Percentiles rank a stretch among this genome's conserved stretches.
Conservation (phyloP, 2,329 filamentous ascomycete genomes). For the Paramyrothecium roridum region DNA sequence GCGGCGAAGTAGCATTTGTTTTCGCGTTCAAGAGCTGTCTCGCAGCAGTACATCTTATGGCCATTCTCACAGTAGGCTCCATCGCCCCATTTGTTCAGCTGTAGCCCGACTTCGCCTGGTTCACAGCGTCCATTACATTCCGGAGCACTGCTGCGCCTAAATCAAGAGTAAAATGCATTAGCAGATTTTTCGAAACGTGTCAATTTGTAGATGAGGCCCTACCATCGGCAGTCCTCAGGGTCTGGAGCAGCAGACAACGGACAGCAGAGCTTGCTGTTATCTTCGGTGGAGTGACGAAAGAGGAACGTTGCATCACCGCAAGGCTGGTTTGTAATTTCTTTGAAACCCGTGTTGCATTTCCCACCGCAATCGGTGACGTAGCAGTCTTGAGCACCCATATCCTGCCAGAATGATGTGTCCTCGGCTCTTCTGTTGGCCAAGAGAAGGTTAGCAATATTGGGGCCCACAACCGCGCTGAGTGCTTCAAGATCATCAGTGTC, state of each 20-base stretch:
- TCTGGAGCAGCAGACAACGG: conserved; percentile 24
- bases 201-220: no score
- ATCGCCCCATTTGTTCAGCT: conserved; percentile 22
- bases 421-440: not conserved
- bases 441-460: not conserved
- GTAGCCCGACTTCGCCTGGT: conserved; percentile 25
- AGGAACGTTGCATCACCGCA: not conserved
- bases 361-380: not conserved
- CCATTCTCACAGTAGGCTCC: conserved; percentile 23
- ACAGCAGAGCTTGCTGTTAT: conserved; percentile 20
- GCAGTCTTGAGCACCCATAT: not conserved
- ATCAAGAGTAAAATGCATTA: no score
- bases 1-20: conserved; percentile 20
- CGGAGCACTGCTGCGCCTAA: conserved; percentile 19
- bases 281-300: not conserved
- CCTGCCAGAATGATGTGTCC: not conserved
- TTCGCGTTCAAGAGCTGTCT: conserved; percentile 13
- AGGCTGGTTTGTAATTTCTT: not conserved
- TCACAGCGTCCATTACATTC: conserved; percentile 30
- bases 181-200: no score
- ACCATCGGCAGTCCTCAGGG: conserved; percentile 25
- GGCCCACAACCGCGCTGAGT: not conserved
- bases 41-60: conserved; percentile 25
- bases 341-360: not conserved
- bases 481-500: not conserved